Base-by-base conservation (phyloP, 345 rosid species). In the Cardiospermum halicacabum region DNA sequence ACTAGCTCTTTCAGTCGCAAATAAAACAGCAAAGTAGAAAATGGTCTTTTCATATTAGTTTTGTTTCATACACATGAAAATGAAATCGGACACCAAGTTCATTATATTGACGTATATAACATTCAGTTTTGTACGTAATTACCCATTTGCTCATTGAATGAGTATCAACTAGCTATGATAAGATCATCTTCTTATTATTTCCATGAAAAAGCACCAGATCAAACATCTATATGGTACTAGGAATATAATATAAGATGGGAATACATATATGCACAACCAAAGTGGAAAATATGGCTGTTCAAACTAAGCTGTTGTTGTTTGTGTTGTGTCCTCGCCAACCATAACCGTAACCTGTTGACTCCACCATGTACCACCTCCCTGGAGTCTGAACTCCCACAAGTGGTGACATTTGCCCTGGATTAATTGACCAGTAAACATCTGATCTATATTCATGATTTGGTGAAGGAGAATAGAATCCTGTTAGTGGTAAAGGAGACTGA, bases 291-390 rank as follows among this genome's bases (percentile, higher is more conserved):
- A 40, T 40, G 45, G 45, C 16, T 40, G 47, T 45, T n/a, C 7
- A 21, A 11, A 18, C n/a, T n/a, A n/a, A n/a, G n/a, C n/a, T n/a
- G n/a, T n/a, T n/a, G n/a, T n/a, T n/a, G n/a, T 58, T 34, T 7
- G 5, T 27, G 34, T 27, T 54, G n/a, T 22, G 28, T 13, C 40
- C 53, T 4, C 22, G 30, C 34, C 4, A 26, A 11, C 60, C 60
- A 25, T 37, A 27, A 37, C 61, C 60, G 28, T 53, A 32, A 39
- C 28, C 27, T 1, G 65, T 12, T 10, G 77, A 28, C 62, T 68
- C 69, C 37, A 37, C n/a, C n/a, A 10, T 0, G 56, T 74, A 56
- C 60, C 74, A 25, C 11, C 71, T 48, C 34, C 69, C 67, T 22
- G 66, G 48, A 40, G 22, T n/a, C 43, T 27, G 43, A 5, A 51